Evolutionary conservation across 2,329 filamentous ascomycete genomes (phyloP).

Genomic region (Xylaria polymorpha): DNA sequence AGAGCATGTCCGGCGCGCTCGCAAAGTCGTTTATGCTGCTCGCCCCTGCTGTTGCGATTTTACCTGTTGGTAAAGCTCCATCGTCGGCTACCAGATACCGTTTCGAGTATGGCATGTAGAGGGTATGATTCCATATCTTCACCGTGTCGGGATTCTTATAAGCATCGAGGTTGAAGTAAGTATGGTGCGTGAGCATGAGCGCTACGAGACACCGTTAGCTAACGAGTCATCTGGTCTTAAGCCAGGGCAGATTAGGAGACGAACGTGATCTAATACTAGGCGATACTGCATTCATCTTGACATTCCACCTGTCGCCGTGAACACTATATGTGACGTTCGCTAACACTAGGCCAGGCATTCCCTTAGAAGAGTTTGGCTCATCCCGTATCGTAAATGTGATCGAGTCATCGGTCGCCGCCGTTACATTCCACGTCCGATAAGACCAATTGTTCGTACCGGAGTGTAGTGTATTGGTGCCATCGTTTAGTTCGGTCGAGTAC

Average conservation of each 20-base stretch:
- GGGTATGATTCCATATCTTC: slow-evolving; percentile 69
- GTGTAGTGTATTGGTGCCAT: slow-evolving; percentile 66
- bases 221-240: neutral
- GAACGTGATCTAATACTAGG: slow-evolving; percentile 59
- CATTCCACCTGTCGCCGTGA: slow-evolving; percentile 65
- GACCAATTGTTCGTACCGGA: slow-evolving; percentile 72
- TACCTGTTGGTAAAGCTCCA: slow-evolving; percentile 69
- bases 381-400: slow-evolving; percentile 76
- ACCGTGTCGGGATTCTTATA: slow-evolving; percentile 68
- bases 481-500: slow-evolving; percentile 67
- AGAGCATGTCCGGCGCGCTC: slow-evolving; percentile 65
- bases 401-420: slow-evolving; percentile 63
- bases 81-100: slow-evolving; percentile 68
- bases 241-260: slow-evolving; percentile 37
- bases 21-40: slow-evolving; percentile 75
- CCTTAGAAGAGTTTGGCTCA: slow-evolving; percentile 65
- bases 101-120: slow-evolving; percentile 71
- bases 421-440: slow-evolving; percentile 71
- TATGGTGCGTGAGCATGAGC: slow-evolving; percentile 55
- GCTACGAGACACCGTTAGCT: slow-evolving; percentile 16
- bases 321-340: slow-evolving; percentile 72
- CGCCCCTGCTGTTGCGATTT: slow-evolving; percentile 66
- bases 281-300: slow-evolving; percentile 69
- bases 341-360: slow-evolving; percentile 71
- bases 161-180: slow-evolving; percentile 76